Evolutionary conservation across 306 rosid species (phyloP).

Genomic region (Cicer pinnatifidum): DNA sequence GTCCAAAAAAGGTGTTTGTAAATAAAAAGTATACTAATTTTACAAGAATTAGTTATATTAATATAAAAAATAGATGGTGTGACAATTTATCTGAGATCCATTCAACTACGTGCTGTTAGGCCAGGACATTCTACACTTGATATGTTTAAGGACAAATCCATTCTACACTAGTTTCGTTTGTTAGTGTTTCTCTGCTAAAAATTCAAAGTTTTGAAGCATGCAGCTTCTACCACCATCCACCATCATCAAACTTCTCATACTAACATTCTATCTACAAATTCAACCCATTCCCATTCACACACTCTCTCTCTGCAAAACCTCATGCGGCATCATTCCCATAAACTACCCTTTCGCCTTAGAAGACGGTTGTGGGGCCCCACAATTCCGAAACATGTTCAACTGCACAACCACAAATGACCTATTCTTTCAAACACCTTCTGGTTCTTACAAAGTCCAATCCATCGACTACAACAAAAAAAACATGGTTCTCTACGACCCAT

Average conservation of each 20-base stretch:
- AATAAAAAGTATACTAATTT: too few relatives aligned
- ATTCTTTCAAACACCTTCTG: constrained; percentile 85
- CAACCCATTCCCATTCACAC: constrained; percentile 45
- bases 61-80: too few relatives aligned
- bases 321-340: constrained; percentile 73
- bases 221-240: constrained; percentile 42
- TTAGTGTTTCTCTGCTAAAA: neutral
- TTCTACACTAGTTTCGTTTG: neutral
- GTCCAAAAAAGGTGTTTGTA: too few relatives aligned
- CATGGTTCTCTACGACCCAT: constrained; percentile 74
- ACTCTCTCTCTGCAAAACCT: constrained; percentile 69
- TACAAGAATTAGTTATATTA: too few relatives aligned
- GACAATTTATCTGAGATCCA: too few relatives aligned
- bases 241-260: constrained; percentile 38
- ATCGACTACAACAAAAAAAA: constrained; percentile 65
- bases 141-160: neutral
- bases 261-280: constrained; percentile 42
- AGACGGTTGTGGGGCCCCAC: constrained; percentile 95
- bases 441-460: constrained; percentile 84
- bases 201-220: neutral
- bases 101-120: too few relatives aligned
- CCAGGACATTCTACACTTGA: too few relatives aligned
- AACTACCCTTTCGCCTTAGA: constrained; percentile 82
- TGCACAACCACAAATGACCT: constrained; percentile 62
- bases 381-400: constrained; percentile 74